phyloP scores from a whole-genome alignment of 2,329 filamentous ascomycete species.

The Colletotrichum sp. region DNA sequence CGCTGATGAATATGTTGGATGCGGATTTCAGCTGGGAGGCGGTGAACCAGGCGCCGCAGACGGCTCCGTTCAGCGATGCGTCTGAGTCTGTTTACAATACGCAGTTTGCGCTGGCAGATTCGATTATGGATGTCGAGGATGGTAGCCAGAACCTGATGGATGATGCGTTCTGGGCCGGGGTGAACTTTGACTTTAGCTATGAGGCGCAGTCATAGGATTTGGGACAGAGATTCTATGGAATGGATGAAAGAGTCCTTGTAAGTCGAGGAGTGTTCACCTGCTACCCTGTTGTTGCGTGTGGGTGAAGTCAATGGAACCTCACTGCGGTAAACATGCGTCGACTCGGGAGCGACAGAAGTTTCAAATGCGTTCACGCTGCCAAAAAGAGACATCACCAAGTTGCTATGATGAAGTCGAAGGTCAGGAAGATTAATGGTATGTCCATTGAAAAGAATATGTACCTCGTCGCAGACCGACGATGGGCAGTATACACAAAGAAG shows the following conservation, averaged over 20 bases:
- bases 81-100: constrained; percentile 11
- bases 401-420: not conserved
- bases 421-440: not conserved
- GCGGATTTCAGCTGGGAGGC: not conserved
- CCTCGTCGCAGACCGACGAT: not conserved
- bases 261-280: not conserved
- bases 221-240: not conserved
- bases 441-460: not conserved
- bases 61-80: not conserved
- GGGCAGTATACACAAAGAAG: not conserved
- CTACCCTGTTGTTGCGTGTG: fast-evolving
- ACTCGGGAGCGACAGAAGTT: fast-evolving
- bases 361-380: not conserved
- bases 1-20: constrained; percentile 1
- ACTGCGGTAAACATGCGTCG: fast-evolving
- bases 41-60: not conserved
- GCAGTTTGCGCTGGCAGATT: constrained; percentile 10
- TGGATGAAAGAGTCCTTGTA: not conserved
- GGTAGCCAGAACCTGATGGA: not conserved
- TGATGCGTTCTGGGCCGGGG: constrained; percentile 7
- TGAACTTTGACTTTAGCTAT: not conserved
- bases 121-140: not conserved
- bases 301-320: not conserved
- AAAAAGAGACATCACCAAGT: not conserved
- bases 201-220: not conserved